Conservation (phyloP, 106 monocot genomes). For the Phalaenopsis equestris region DNA sequence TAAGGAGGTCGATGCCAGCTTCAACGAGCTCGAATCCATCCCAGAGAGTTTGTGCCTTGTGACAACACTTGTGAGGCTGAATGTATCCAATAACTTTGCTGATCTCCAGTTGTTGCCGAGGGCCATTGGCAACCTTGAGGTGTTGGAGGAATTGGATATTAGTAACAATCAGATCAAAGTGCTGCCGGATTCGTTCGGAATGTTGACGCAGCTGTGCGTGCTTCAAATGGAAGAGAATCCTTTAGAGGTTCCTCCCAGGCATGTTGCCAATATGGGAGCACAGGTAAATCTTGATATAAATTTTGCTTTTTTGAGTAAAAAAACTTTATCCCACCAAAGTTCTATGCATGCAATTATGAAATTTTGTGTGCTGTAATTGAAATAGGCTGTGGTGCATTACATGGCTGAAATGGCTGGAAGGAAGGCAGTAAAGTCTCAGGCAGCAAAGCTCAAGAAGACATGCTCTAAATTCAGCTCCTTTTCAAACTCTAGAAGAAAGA, state of each 20-base stretch:
- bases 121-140: constrained; percentile 20
- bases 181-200: constrained; percentile 20
- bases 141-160: constrained; percentile 23
- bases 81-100: constrained; percentile 17
- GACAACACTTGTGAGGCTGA: constrained; percentile 17
- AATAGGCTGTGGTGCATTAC: constrained; percentile 42
- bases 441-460: constrained; percentile 20
- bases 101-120: constrained; percentile 10
- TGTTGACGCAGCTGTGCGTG: constrained; percentile 20
- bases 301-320: background rate
- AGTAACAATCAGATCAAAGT: constrained; percentile 21
- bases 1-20: constrained; percentile 22
- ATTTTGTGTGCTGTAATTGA: background rate
- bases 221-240: constrained; percentile 19
- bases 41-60: constrained; percentile 25
- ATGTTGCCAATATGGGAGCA: constrained; percentile 16
- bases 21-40: constrained; percentile 18
- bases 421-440: constrained; percentile 15
- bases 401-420: constrained; percentile 31
- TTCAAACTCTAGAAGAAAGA: constrained; percentile 24
- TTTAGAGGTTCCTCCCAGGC: constrained; percentile 15
- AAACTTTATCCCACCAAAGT: background rate
- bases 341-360: background rate
- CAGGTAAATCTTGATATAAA: constrained; percentile 9
- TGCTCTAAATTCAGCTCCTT: constrained; percentile 22